A percentile compares a stretch with the other conserved stretches of the same genome.
Evolutionary conservation across 495 filamentous ascomycete species (phyloP).

Genomic region (Neurospora sp.): DNA sequence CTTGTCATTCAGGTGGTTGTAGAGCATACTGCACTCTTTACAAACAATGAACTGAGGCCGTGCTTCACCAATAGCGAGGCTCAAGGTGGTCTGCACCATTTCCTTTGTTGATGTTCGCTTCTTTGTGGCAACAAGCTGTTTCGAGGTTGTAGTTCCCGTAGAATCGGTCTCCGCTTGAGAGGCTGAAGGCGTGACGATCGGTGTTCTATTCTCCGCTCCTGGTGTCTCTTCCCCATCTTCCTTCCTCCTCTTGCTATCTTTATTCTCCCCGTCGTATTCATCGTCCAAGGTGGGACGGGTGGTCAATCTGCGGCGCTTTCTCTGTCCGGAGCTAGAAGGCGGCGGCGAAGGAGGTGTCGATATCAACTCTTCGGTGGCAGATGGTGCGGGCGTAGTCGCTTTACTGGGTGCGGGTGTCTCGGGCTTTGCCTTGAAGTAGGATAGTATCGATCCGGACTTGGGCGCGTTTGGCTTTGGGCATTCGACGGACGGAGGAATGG

Average conservation of each 20-base stretch:
- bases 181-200: not conserved
- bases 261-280: not conserved
- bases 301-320: conserved; percentile 27
- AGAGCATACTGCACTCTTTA: conserved; percentile 35
- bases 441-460: conserved; percentile 30
- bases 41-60: conserved; percentile 33
- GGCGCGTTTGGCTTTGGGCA: not conserved
- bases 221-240: not conserved
- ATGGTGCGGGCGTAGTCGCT: not conserved
- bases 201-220: not conserved
- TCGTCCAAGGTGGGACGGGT: conserved; percentile 14
- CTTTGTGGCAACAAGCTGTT: not conserved
- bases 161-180: not conserved
- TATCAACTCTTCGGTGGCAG: not conserved
- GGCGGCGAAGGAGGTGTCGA: conserved; percentile 20
- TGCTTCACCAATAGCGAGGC: conserved; percentile 20
- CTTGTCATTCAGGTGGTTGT: conserved; percentile 36
- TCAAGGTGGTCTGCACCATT: conserved; percentile 35
- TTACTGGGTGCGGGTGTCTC: conserved; percentile 3
- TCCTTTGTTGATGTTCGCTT: conserved; percentile 13
- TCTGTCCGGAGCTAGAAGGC: not conserved
- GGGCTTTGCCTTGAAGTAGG: conserved; percentile 28
- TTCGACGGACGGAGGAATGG: not conserved
- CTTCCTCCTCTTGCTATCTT: not conserved
- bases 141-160: not conserved